A percentile compares a stretch with the other conserved stretches of the same genome.
Evolutionary conservation across 768 basidiomycete genomes (phyloP).

Genomic region (Podaxis sp.): DNA sequence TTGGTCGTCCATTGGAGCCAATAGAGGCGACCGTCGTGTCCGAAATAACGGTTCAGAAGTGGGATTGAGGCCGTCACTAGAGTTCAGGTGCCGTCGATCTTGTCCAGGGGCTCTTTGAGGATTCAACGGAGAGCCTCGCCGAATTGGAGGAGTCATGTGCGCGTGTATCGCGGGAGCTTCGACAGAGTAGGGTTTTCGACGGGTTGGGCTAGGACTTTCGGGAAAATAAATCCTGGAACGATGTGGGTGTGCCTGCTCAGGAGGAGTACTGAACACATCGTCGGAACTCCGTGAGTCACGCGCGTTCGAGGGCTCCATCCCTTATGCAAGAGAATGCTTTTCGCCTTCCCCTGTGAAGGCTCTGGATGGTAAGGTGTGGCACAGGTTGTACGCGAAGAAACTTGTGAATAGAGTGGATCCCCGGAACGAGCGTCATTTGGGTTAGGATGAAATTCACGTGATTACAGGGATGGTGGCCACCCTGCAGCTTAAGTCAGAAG

Average conservation of each 20-base stretch:
- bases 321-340: background rate
- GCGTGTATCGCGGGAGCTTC: constrained; percentile 14
- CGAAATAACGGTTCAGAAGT: constrained; percentile 24
- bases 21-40: background rate
- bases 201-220: constrained; percentile 4
- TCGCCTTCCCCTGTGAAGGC: background rate
- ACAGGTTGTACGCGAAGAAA: background rate
- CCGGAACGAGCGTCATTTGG: background rate
- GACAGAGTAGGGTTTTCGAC: constrained; percentile 19
- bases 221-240: constrained; percentile 11
- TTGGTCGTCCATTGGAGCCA: constrained; percentile 3
- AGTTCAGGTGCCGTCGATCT: constrained; percentile 27
- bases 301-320: constrained; percentile 24
- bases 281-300: constrained; percentile 21
- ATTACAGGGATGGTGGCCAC: background rate
- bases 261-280: constrained; percentile 25
- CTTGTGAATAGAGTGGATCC: background rate
- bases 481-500: background rate
- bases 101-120: constrained; percentile 28
- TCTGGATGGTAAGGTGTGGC: background rate
- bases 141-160: constrained; percentile 26
- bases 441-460: background rate
- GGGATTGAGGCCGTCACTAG: constrained; percentile 22
- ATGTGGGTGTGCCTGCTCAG: constrained; percentile 14
- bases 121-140: constrained; percentile 35